These are phyloP conservation scores for Chalciporus piperatus DNA, from an alignment of 768 basidiomycete species.

Conservation along the genomic window DNA sequence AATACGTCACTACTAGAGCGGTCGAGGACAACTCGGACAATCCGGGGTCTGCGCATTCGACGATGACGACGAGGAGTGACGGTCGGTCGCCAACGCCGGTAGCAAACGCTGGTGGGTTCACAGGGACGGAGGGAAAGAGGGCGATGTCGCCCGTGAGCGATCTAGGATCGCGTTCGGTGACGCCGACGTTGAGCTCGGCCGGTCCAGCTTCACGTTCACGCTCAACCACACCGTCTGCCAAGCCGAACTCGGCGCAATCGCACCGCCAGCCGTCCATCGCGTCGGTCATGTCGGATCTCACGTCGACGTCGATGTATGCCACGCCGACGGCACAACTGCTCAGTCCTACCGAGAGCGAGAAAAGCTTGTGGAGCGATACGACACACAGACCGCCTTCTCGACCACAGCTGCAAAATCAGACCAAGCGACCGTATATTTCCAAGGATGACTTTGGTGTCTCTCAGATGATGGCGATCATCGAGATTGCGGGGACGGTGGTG, in stretches of 20 bases:
- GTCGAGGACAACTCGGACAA: slow-evolving; percentile 21
- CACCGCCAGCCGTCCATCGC: slow-evolving; percentile 70
- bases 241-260: slow-evolving; percentile 30
- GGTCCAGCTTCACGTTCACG: slow-evolving; percentile 15
- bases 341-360: slow-evolving; percentile 24
- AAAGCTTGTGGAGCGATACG: slow-evolving; percentile 1
- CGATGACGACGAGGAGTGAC: slow-evolving; percentile 3
- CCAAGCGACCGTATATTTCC: slow-evolving; percentile 50
- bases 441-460: slow-evolving; percentile 84
- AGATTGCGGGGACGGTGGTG: slow-evolving; percentile 49
- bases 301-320: slow-evolving; percentile 42
- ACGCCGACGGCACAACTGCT: slow-evolving; percentile 37
- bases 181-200: slow-evolving; percentile 24
- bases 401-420: slow-evolving; percentile 10
- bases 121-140: slow-evolving; percentile 14
- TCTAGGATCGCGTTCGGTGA: slow-evolving; percentile 23
- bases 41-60: slow-evolving; percentile 27
- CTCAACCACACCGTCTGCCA: slow-evolving; percentile 22
- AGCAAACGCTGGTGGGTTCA: not conserved
- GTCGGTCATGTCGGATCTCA: slow-evolving; percentile 65
- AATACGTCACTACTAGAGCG: slow-evolving; percentile 14
- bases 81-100: slow-evolving; percentile 33
- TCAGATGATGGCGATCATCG: slow-evolving; percentile 86
- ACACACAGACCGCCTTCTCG: slow-evolving; percentile 23
- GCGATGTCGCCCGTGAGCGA: slow-evolving; percentile 22